Conservation (phyloP, 2,329 filamentous ascomycete genomes). For the Penicillium sumatraense region DNA sequence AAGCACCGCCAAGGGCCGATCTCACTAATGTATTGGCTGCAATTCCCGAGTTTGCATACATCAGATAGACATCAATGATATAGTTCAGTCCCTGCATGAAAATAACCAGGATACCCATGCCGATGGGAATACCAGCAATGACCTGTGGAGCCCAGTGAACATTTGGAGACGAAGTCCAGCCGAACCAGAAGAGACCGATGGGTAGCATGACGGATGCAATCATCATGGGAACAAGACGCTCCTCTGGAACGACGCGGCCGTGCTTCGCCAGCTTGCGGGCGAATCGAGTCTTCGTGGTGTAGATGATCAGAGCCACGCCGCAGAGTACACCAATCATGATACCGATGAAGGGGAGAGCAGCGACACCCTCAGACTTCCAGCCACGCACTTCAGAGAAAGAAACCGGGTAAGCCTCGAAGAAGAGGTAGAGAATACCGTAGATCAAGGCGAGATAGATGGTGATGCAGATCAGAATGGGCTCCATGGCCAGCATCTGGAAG, state of each 20-base stretch:
- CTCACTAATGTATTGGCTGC: constrained; percentile 45
- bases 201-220: constrained; percentile 49
- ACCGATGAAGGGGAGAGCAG: constrained; percentile 43
- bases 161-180: constrained; percentile 50
- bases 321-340: constrained; percentile 40
- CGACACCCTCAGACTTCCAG: constrained; percentile 41
- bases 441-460: constrained; percentile 50
- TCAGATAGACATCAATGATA: constrained; percentile 48
- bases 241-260: constrained; percentile 44
- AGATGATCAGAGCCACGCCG: constrained; percentile 43
- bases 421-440: constrained; percentile 44
- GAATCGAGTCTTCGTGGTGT: constrained; percentile 47
- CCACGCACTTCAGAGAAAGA: constrained; percentile 44
- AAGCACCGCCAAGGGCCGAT: constrained; percentile 39
- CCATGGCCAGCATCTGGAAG: constrained; percentile 52
- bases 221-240: constrained; percentile 53
- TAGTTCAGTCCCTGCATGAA: constrained; percentile 52
- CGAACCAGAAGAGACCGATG: constrained; percentile 56
- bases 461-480: constrained; percentile 54
- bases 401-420: constrained; percentile 49
- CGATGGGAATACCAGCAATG: constrained; percentile 49
- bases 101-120: constrained; percentile 48
- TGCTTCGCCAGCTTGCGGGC: constrained; percentile 38
- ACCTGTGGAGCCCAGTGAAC: constrained; percentile 54
- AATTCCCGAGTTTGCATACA: constrained; percentile 46